Base-by-base conservation (phyloP, 768 basidiomycete species). In the Phaeolepiota aurea region DNA sequence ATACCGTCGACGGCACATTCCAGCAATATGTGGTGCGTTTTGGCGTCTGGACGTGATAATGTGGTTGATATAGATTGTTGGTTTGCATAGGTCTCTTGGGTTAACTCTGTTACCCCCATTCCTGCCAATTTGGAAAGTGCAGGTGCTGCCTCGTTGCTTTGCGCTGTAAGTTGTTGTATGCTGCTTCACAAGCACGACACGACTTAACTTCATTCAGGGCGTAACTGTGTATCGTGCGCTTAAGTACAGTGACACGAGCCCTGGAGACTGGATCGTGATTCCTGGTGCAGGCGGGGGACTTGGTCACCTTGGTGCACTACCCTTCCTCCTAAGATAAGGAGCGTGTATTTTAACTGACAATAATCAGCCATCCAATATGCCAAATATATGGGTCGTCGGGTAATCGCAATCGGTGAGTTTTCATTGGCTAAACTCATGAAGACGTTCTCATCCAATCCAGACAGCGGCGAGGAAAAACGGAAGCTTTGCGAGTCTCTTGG, bases 141-240 rank as follows among this genome's bases (percentile, higher is more conserved):
- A 2, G 78, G 68, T 1, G 82, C 88, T 3, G 79, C 81, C 2
- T 80, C 82, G 7, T 72, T 92, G 44, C 74, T 89, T 10, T 90
- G 87, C 49, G 87, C 86, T 10, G 82, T 82, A 55, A 40, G 72
- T 61, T 18, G 16, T n/a, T 9, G 37, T 32, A 32, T 13, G 1
- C 19, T 5, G 14, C 20, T 36, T 25, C 16, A 20, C 14, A 30
- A 14, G 38, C 20, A 25, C 28, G n/a, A 30, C 13, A 47, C 38
- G 40, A 3, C 20, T 33, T 9, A 1, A 12, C 9, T 28, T 3
- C 32, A 1, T 37, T n/a, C n/a, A 82, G 81, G 87, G 86, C 34
- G 66, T 93, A 15, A 92, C 90, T 2, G 86, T 87, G 1, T 93
- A 89, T 54, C 82, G 86, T 43, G 90, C 87, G 0, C 63, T 93